Percentiles rank a stretch among this genome's conserved stretches.
Evolutionary conservation across 768 basidiomycete species (phyloP).

Genomic region (Pleurotus tuoliensis): DNA sequence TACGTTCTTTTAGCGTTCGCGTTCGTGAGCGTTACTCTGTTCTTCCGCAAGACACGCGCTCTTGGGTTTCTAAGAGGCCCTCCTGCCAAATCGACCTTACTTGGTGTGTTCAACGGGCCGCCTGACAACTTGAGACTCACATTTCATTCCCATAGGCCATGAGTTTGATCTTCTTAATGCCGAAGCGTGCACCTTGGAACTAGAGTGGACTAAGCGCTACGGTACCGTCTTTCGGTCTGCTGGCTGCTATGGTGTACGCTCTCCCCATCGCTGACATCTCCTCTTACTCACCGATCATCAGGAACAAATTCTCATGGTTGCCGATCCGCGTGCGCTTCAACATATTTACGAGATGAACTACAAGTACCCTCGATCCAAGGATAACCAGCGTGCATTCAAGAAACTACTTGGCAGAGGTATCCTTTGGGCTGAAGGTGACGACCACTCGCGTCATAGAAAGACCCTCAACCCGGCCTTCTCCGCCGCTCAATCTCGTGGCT

Average conservation of each 20-base stretch:
- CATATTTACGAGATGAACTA: constrained; percentile 55
- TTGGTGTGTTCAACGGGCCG: neutral
- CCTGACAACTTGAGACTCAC: neutral
- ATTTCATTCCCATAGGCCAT: constrained; percentile 1
- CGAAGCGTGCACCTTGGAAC: constrained; percentile 24
- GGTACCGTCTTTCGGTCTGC: constrained; percentile 19
- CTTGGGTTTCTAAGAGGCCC: neutral
- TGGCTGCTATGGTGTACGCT: constrained; percentile 5
- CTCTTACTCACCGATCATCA: constrained; percentile 13
- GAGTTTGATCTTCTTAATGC: constrained; percentile 7
- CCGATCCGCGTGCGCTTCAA: constrained; percentile 57
- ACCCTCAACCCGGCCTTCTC: constrained; percentile 55
- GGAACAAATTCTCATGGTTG: constrained; percentile 51
- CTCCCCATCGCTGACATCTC: neutral
- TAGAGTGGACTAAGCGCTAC: constrained; percentile 20
- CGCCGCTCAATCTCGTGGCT: constrained; percentile 34
- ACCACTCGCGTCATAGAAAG: constrained; percentile 49
- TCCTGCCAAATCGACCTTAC: neutral
- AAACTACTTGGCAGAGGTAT: constrained; percentile 50
- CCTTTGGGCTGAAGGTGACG: constrained; percentile 49
- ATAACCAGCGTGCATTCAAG: constrained; percentile 44
- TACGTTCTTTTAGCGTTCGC: neutral
- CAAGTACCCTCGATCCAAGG: constrained; percentile 46
- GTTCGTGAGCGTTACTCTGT: neutral
- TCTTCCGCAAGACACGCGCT: neutral